A percentile compares a stretch with the other conserved stretches of the same genome.
Evolutionary conservation across 495 filamentous ascomycete species (phyloP).

Genomic region (Astrocystis sublimbata): DNA sequence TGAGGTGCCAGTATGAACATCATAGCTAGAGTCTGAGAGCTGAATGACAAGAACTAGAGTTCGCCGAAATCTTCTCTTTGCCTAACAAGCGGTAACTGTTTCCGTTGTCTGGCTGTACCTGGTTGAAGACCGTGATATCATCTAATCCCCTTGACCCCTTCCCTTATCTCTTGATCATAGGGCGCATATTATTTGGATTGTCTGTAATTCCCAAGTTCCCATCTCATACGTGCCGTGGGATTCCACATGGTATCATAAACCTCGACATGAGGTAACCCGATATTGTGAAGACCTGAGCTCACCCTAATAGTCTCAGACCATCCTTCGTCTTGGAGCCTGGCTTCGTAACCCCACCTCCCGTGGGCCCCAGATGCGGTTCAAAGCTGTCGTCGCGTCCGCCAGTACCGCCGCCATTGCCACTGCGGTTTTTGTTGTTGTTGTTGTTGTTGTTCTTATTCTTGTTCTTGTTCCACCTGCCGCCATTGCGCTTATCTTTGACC

Average conservation of each 20-base stretch:
- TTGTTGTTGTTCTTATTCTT: conserved; percentile 31
- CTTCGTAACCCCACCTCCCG: conserved; percentile 71
- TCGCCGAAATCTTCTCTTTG: too few relatives aligned
- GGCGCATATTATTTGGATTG: too few relatives aligned
- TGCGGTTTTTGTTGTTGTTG: conserved; percentile 30
- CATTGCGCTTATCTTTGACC: conserved; percentile 33
- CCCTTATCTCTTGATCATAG: too few relatives aligned
- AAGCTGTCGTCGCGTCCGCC: conserved; percentile 34
- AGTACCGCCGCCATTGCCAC: conserved; percentile 32
- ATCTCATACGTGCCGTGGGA: neutral
- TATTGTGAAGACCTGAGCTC: conserved; percentile 27
- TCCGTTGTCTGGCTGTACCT: too few relatives aligned
- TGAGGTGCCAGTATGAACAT: too few relatives aligned
- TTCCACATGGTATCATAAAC: neutral
- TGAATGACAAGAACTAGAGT: too few relatives aligned
- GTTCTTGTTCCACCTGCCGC: conserved; percentile 36
- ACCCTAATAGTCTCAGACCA: conserved; percentile 76
- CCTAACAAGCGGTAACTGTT: too few relatives aligned
- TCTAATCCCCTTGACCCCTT: too few relatives aligned
- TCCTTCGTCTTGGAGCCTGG: conserved; percentile 77
- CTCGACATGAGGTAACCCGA: neutral
- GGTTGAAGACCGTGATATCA: too few relatives aligned
- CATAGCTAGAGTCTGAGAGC: too few relatives aligned
- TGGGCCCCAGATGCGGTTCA: conserved; percentile 48
- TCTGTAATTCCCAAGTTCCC: neutral